Evolutionary conservation across 2,329 filamentous ascomycete species (phyloP), one percentile per base, ranked within the genome.

Genomic region (Hirsutella minnesotensis): DNA sequence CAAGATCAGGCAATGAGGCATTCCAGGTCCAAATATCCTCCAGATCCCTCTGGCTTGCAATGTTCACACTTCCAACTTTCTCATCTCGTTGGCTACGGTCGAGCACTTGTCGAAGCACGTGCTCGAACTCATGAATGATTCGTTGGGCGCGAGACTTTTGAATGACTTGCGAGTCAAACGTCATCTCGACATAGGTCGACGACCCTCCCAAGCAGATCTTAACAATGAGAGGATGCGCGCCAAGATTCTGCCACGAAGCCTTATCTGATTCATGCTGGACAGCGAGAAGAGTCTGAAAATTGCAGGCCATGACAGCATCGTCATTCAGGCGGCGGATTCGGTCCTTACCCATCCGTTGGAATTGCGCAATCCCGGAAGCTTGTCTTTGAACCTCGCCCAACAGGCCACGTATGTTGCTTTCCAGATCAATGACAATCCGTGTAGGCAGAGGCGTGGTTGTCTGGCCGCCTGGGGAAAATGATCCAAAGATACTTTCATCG

Each of bases 401-500:
- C 4, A 46, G 39, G 4, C 31, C 34, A 18, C 41, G 41, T 9
- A 49, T 44, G n/a, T 35, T 48, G 7, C 39, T 22, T 10, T 48
- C 40, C 18, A 34, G 42, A 21, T 49, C 38, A 9, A 49, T 15
- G 15, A 38, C 37, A 18, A 46, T 42, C 9, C 47, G 44, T 30
- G 46, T 19, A 0, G 55, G 39, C 3, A 58, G 31, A 1, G 49
- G 43, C 2, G 47, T 47, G 20, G 24, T 18, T 5, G n/a, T 3
- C 10, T 52, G 45, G 4, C 52, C 41, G 3, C 51, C 55, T 2
- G 44, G 47, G 1, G 53, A 41, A 3, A 49, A 46, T 3, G 47
- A 41, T 2, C 54, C 56, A 22, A 55, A 58, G 9, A 54, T 16
- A 1, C 55, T 45, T 40, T 68, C 64, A 18, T 44, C 40, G 16